These are phyloP conservation scores for Cryptococcus hybrid DNA, from an alignment of 1,284 basidiomycete species.

Conservation along the genomic window DNA sequence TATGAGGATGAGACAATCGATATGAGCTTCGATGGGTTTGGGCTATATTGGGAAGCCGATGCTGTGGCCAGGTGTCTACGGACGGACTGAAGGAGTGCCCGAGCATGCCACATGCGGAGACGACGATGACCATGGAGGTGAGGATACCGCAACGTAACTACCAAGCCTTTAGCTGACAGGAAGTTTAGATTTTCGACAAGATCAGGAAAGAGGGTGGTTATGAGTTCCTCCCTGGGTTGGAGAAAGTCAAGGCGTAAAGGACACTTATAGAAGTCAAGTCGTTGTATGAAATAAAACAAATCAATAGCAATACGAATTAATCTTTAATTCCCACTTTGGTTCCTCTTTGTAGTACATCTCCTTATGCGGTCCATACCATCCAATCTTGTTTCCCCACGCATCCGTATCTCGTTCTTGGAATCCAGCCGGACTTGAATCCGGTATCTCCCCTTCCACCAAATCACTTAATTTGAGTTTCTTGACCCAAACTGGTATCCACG, in stretches of 20 bases:
- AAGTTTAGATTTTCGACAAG: conserved; percentile 45
- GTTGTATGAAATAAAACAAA: background rate
- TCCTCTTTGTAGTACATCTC: conserved; percentile 33
- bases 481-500: conserved; percentile 38
- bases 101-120: conserved; percentile 41
- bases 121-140: conserved; percentile 43
- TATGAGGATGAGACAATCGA: conserved; percentile 24
- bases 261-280: background rate
- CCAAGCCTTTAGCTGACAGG: too few species aligned
- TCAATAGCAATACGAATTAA: background rate
- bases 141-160: conserved; percentile 5
- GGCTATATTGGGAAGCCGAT: conserved; percentile 50
- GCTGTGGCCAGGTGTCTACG: conserved; percentile 46
- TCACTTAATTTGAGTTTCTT: conserved; percentile 27
- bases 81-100: conserved; percentile 42
- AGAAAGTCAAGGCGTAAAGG: conserved; percentile 26
- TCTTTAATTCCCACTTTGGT: conserved; percentile 15
- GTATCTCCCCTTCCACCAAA: conserved; percentile 31
- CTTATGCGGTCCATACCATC: conserved; percentile 25
- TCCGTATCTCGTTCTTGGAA: conserved; percentile 27
- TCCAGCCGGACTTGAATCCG: conserved; percentile 28
- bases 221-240: conserved; percentile 41
- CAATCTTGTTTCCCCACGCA: conserved; percentile 39
- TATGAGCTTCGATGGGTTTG: conserved; percentile 31
- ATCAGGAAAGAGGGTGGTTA: conserved; percentile 45